Evolutionary conservation across 441 rosid species (phyloP).

Genomic region (Gossypium laxum): DNA sequence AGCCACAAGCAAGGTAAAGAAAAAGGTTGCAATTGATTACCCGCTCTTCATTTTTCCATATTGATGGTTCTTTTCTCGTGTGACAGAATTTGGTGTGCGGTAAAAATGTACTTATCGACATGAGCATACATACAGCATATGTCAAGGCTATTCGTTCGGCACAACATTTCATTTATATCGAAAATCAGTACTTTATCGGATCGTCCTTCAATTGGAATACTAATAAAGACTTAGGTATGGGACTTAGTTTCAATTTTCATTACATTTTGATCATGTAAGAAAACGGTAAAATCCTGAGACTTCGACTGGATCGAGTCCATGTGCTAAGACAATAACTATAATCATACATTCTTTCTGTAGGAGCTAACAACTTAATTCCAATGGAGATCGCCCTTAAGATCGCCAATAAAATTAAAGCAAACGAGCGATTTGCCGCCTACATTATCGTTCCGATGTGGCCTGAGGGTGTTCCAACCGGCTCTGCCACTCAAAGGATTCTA

Average conservation of each 20-base stretch:
- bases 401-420: conserved; percentile 77
- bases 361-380: conserved; percentile 88
- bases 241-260: not conserved
- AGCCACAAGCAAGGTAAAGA: conserved; percentile 57
- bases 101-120: conserved; percentile 85
- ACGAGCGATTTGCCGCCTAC: conserved; percentile 84
- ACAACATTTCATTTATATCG: conserved; percentile 89
- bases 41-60: not conserved
- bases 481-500: conserved; percentile 81
- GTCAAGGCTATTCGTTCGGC: conserved; percentile 95
- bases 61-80: conserved; percentile 16
- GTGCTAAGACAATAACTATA: not conserved
- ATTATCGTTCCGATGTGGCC: conserved; percentile 96
- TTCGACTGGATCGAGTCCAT: not conserved
- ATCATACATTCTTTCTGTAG: conserved; percentile 27
- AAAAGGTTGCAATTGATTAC: conserved; percentile 9
- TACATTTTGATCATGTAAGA: not conserved
- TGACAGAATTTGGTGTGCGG: conserved; percentile 82
- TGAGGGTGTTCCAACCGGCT: conserved; percentile 81
- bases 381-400: conserved; percentile 96
- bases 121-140: conserved; percentile 97
- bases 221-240: conserved; percentile 62
- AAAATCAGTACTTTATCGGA: conserved; percentile 94
- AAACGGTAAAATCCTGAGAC: not conserved
- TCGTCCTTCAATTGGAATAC: conserved; percentile 83